phyloP scores from a whole-genome alignment of 2,329 filamentous ascomycete species.

The Alternaria incomplexa region DNA sequence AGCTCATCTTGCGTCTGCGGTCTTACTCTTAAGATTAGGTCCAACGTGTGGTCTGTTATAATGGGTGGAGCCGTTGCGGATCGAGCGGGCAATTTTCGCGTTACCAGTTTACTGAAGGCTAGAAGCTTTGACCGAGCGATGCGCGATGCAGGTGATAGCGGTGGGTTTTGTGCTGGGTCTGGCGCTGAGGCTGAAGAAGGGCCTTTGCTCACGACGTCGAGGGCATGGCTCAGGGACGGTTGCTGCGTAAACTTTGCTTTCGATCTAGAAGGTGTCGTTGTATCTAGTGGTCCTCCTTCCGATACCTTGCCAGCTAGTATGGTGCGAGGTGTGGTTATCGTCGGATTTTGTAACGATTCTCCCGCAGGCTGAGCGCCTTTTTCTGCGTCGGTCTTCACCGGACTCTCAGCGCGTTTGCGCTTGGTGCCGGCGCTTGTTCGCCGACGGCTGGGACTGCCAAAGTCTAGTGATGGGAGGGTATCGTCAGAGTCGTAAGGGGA shows the following conservation, averaged over 20 bases:
- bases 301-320: background rate
- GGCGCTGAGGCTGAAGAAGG: background rate
- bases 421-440: conserved; percentile 24
- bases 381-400: conserved; percentile 4
- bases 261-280: background rate
- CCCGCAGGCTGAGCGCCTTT: background rate
- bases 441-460: conserved; percentile 11
- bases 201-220: background rate
- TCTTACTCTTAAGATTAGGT: conserved; percentile 21
- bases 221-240: background rate
- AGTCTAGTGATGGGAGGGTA: conserved; percentile 24
- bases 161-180: background rate
- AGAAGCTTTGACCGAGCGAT: conserved; percentile 31
- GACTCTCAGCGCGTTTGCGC: conserved; percentile 32
- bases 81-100: conserved; percentile 15
- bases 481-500: conserved; percentile 14
- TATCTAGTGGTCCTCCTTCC: background rate
- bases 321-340: background rate
- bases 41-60: conserved; percentile 27
- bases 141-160: background rate
- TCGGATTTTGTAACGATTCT: background rate
- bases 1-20: conserved; percentile 35
- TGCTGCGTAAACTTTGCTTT: background rate
- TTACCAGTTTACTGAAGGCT: conserved; percentile 37
- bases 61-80: conserved; percentile 15